These are phyloP conservation scores for Lasiosphaeris hirsuta DNA, from an alignment of 495 filamentous ascomycete species.

Conservation along the genomic window DNA sequence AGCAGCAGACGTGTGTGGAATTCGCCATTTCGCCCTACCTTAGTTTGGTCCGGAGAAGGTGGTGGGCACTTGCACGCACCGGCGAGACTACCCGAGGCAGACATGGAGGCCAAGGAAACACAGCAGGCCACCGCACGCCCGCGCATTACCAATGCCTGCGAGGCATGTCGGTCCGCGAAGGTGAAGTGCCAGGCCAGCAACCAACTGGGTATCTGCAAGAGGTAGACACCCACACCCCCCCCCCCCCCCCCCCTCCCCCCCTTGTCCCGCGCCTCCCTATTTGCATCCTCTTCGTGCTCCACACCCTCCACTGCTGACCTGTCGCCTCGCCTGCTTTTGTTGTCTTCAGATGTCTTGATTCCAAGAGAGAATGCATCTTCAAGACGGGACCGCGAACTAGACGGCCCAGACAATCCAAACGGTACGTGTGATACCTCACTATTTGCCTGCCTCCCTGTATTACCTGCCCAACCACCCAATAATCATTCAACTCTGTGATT, in stretches of 20 bases:
- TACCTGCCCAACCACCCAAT: not conserved
- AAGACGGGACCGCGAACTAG: slow-evolving; percentile 44
- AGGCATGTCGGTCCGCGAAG: slow-evolving; percentile 46
- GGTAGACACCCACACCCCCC: slow-evolving; percentile 25
- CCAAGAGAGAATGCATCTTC: slow-evolving; percentile 48
- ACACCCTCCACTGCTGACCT: not conserved
- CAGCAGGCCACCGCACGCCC: slow-evolving; percentile 13
- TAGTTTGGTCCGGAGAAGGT: too few relatives aligned
- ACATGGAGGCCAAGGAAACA: slow-evolving; percentile 2
- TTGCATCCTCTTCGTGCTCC: not conserved
- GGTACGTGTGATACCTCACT: slow-evolving; percentile 24
- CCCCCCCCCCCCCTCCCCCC: slow-evolving; percentile 4
- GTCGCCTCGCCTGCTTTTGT: not conserved
- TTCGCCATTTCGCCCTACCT: too few relatives aligned
- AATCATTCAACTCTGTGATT: not conserved
- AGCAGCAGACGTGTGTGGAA: slow-evolving; percentile 1
- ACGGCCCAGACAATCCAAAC: slow-evolving; percentile 33
- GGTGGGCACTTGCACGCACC: not conserved
- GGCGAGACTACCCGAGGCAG: not conserved
- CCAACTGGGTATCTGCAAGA: slow-evolving; percentile 44
- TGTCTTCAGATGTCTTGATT: slow-evolving; percentile 40
- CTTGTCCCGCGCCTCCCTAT: not conserved
- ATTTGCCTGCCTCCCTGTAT: too few relatives aligned
- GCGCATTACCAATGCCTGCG: slow-evolving; percentile 43
- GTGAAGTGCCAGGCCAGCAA: slow-evolving; percentile 42